These are phyloP conservation scores for Apiotrichum siamense DNA, from an alignment of 1,284 basidiomycete species.

Conservation along the genomic window DNA sequence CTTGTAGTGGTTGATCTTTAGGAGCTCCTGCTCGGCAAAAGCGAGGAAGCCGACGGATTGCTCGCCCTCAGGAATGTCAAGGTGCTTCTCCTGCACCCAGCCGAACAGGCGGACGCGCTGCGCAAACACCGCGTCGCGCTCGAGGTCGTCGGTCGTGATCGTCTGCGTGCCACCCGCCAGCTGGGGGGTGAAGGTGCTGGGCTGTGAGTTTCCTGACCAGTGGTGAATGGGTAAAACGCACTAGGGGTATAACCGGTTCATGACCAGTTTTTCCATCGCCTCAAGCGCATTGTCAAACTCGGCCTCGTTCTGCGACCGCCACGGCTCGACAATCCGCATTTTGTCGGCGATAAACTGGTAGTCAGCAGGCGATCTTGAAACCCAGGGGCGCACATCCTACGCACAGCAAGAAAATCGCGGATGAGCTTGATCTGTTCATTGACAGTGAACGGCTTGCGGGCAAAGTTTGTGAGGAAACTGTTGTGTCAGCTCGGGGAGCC, in stretches of 20 bases:
- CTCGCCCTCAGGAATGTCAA: conserved; percentile 61
- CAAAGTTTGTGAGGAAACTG: conserved; percentile 85
- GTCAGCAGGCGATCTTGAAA: conserved; percentile 2
- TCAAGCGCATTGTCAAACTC: conserved; percentile 97
- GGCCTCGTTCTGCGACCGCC: conserved; percentile 65
- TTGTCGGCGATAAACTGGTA: conserved; percentile 76
- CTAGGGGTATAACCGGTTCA: conserved; percentile 96
- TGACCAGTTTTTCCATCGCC: conserved; percentile 99
- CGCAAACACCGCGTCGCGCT: conserved; percentile 80
- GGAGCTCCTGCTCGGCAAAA: conserved; percentile 89
- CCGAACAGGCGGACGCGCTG: conserved; percentile 88
- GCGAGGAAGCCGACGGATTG: conserved; percentile 71
- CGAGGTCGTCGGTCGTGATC: conserved; percentile 91
- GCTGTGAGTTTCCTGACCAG: not conserved
- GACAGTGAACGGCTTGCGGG: conserved; percentile 79
- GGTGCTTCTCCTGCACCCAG: conserved; percentile 83
- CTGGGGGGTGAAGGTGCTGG: conserved; percentile 82
- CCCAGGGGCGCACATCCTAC: conserved; percentile 29
- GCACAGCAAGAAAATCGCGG: conserved; percentile 78
- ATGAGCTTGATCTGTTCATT: conserved; percentile 89
- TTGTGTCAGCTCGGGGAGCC: not conserved
- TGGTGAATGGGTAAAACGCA: conserved; percentile 47
- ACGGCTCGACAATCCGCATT: conserved; percentile 76
- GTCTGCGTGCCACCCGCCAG: conserved; percentile 52
- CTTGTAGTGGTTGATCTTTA: conserved; percentile 98